Percentiles rank a stretch among this genome's conserved stretches.
phyloP scores from a whole-genome alignment of 352 stramenopile genomes.

The Plasmopara halstedii region DNA sequence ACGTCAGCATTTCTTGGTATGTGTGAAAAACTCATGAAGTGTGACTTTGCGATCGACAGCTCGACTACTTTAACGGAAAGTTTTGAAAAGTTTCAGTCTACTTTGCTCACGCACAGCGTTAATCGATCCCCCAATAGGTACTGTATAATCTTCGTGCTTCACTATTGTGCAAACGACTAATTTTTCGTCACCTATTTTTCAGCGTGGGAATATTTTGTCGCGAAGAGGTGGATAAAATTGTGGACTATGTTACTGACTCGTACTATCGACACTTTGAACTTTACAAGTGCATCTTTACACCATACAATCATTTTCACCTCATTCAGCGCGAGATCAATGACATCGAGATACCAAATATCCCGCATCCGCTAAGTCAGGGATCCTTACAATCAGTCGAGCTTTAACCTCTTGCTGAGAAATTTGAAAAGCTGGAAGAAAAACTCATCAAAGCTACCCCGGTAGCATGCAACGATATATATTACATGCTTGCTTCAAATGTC shows the following conservation, averaged over 20 bases:
- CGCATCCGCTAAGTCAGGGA: constrained; percentile 29
- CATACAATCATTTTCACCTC: constrained; percentile 44
- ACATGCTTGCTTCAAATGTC: too few relatives aligned
- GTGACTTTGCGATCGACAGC: constrained; percentile 39
- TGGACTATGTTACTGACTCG: constrained; percentile 68
- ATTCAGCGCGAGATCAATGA: constrained; percentile 37
- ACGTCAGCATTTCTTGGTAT: constrained; percentile 67
- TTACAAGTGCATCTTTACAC: constrained; percentile 78
- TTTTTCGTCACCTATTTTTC: neutral
- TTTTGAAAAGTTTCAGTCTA: constrained; percentile 50
- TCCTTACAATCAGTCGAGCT: constrained; percentile 26
- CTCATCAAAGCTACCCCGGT: neutral
- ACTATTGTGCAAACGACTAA: neutral
- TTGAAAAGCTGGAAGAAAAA: constrained; percentile 4
- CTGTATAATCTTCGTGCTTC: neutral
- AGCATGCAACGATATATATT: constrained; percentile 21
- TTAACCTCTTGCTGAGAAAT: constrained; percentile 1
- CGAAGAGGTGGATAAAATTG: constrained; percentile 39
- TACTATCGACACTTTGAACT: constrained; percentile 79
- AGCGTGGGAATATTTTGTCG: constrained; percentile 55
- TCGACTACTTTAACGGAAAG: constrained; percentile 40
- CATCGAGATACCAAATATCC: constrained; percentile 31
- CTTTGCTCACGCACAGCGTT: constrained; percentile 61
- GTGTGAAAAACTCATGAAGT: constrained; percentile 53
- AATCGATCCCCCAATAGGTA: constrained; percentile 64